phyloP scores from a whole-genome alignment of 2,329 filamentous ascomycete genomes.

The Penicillium oxalicum region DNA sequence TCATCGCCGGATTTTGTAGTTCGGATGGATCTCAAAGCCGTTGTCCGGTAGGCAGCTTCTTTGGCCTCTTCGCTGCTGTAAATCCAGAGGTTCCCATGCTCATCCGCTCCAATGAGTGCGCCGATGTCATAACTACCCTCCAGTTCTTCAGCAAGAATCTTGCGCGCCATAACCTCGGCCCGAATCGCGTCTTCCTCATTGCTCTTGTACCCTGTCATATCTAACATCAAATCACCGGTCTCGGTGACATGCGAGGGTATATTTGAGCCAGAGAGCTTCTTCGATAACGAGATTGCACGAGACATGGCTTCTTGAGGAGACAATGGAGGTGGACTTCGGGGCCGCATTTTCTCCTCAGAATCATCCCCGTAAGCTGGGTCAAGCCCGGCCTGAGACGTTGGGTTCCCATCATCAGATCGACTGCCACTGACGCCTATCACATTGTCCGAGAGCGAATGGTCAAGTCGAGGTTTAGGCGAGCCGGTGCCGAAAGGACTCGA shows the following conservation, averaged over 20 bases:
- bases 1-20: conserved; percentile 51
- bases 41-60: conserved; percentile 69
- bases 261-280: conserved; percentile 80
- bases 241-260: conserved; percentile 92
- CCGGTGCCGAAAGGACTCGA: conserved; percentile 21
- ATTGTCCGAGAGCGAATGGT: conserved; percentile 52
- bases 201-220: conserved; percentile 95
- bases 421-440: conserved; percentile 42
- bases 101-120: conserved; percentile 87
- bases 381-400: conserved; percentile 7
- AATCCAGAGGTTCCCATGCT: conserved; percentile 97
- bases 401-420: conserved; percentile 12
- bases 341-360: conserved; percentile 40
- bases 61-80: conserved; percentile 98
- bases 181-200: conserved; percentile 87
- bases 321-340: conserved; percentile 70
- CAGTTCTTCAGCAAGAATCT: conserved; percentile 85
- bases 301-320: conserved; percentile 70
- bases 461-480: conserved; percentile 37
- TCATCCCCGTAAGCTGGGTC: conserved; percentile 13
- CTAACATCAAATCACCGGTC: conserved; percentile 88
- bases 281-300: conserved; percentile 76
- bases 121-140: conserved; percentile 96
- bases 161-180: conserved; percentile 87
- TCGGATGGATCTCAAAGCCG: conserved; percentile 48